Conservation (phyloP, 768 basidiomycete genomes). For the Hypholoma sublateritium region DNA sequence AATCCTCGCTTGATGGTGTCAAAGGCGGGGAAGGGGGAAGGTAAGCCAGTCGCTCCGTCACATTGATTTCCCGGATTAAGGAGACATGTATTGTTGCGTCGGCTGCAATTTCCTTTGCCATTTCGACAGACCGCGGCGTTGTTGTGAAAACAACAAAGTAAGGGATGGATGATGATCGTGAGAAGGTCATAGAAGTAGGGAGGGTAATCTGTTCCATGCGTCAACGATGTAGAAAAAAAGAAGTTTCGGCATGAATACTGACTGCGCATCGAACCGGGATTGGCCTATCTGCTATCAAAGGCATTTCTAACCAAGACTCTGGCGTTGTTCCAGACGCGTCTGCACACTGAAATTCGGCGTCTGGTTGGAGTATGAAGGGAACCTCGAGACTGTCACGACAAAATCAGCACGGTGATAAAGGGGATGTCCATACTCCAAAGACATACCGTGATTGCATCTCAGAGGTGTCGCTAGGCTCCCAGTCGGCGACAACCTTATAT, state of each 20-base stretch:
- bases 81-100: constrained; percentile 74
- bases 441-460: constrained; percentile 51
- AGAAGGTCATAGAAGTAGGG: constrained; percentile 59
- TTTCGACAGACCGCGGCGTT: constrained; percentile 47
- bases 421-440: constrained; percentile 2
- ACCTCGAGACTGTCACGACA: constrained; percentile 52
- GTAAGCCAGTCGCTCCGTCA: constrained; percentile 39
- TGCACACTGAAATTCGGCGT: constrained; percentile 56
- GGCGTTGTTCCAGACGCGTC: constrained; percentile 44
- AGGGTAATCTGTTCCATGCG: constrained; percentile 52
- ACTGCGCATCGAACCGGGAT: constrained; percentile 70
- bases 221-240: background rate
- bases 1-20: constrained; percentile 53
- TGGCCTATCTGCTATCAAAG: constrained; percentile 58
- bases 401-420: constrained; percentile 8
- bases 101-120: constrained; percentile 65
- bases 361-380: constrained; percentile 62
- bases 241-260: constrained; percentile 25
- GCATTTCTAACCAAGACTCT: constrained; percentile 68
- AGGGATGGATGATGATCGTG: constrained; percentile 60
- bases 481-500: constrained; percentile 56
- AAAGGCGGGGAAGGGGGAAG: constrained; percentile 48
- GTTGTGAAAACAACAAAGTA: constrained; percentile 77
- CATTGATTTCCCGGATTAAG: constrained; percentile 57
- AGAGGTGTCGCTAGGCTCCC: constrained; percentile 52